A percentile compares a stretch with the other conserved stretches of the same genome.
phyloP scores from a whole-genome alignment of 2,329 filamentous ascomycete genomes.

The Akanthomyces muscarius region DNA sequence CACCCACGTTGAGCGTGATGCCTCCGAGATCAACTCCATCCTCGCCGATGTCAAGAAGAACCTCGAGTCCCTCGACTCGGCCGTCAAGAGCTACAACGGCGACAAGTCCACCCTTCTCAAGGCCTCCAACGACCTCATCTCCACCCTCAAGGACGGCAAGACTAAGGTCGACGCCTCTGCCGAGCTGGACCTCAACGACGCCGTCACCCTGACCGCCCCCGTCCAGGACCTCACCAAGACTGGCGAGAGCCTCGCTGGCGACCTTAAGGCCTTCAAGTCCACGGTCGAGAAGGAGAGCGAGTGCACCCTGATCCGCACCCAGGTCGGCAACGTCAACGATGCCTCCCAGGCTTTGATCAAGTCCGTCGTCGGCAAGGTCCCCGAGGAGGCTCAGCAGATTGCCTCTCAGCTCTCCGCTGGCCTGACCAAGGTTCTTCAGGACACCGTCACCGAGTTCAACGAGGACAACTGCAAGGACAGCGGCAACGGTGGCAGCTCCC shows the following conservation, averaged over 20 bases:
- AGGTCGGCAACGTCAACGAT: conserved; percentile 22
- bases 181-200: conserved; percentile 8
- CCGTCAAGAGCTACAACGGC: conserved; percentile 10
- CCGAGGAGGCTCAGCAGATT: conserved; percentile 24
- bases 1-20: conserved; percentile 3
- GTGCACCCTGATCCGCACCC: conserved; percentile 17
- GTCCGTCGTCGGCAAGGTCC: conserved; percentile 25
- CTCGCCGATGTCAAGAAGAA: conserved; percentile 9
- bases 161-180: conserved; percentile 10
- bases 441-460: conserved; percentile 21
- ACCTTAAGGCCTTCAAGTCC: conserved; percentile 1
- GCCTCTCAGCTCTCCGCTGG: conserved; percentile 23
- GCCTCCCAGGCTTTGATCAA: conserved; percentile 25
- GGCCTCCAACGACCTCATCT: conserved; percentile 12
- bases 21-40: not conserved
- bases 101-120: conserved; percentile 9
- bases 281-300: conserved; percentile 11
- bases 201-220: conserved; percentile 10
- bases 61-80: conserved; percentile 4
- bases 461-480: conserved; percentile 23
- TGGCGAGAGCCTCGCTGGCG: not conserved
- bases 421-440: conserved; percentile 21
- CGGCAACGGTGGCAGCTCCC: conserved; percentile 1
- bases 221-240: conserved; percentile 13
- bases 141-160: conserved; percentile 10